phyloP scores from a whole-genome alignment of 164 flowering plant genomes.

The Amborella trichopoda region DNA sequence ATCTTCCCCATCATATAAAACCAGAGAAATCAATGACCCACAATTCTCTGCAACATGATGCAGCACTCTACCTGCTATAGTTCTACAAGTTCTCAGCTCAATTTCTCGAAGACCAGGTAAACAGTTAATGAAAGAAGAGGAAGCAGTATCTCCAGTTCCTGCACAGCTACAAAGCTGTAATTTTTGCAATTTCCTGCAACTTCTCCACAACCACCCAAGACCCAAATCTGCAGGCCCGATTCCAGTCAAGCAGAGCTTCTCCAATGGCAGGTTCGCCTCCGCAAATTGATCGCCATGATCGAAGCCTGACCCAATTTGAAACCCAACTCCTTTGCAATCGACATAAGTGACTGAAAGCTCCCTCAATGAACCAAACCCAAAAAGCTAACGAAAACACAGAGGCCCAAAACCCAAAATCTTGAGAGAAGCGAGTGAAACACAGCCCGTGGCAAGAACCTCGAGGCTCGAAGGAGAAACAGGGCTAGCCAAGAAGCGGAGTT shows the following conservation, averaged over 20 bases:
- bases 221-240: conserved; percentile 32
- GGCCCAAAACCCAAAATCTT: conserved; percentile 29
- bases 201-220: conserved; percentile 60
- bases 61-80: conserved; percentile 38
- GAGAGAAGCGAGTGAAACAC: conserved; percentile 29
- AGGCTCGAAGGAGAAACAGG: conserved; percentile 27
- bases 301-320: not conserved
- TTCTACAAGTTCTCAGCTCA: conserved; percentile 55
- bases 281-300: not conserved
- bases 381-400: conserved; percentile 32
- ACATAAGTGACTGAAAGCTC: conserved; percentile 13
- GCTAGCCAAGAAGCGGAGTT: conserved; percentile 29
- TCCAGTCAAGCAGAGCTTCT: conserved; percentile 44
- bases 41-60: conserved; percentile 38
- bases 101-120: conserved; percentile 35
- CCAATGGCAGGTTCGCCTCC: conserved; percentile 26
- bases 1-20: conserved; percentile 70
- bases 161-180: conserved; percentile 45
- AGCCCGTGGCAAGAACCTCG: conserved; percentile 27
- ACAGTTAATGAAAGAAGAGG: conserved; percentile 19
- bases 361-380: conserved; percentile 27
- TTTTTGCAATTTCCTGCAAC: conserved; percentile 29
- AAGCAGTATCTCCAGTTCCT: conserved; percentile 32
- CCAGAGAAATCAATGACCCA: conserved; percentile 32
- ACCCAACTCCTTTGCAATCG: not conserved